Conservation (phyloP, 805 yeast genomes). For the Yamadazyma tumulicola region DNA sequence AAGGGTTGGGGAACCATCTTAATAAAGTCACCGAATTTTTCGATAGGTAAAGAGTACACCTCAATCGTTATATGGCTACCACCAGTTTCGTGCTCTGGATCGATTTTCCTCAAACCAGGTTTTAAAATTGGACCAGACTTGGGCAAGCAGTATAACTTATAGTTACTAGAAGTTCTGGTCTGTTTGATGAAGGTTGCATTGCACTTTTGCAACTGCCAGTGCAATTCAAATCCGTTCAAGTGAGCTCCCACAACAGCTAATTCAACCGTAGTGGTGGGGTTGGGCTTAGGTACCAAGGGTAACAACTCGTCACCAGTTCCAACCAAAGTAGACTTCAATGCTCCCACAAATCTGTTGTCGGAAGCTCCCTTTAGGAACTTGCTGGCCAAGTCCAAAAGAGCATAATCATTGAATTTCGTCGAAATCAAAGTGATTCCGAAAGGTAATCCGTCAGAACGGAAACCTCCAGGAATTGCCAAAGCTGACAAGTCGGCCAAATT, state of each 20-base stretch:
- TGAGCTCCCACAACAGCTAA: conserved; percentile 98
- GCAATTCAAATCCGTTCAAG: conserved; percentile 78
- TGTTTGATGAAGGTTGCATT: conserved; percentile 66
- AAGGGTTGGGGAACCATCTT: conserved; percentile 90
- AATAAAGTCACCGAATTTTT: conserved; percentile 77
- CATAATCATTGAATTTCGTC: conserved; percentile 81
- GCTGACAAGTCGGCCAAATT: conserved; percentile 93
- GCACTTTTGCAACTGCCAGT: conserved; percentile 89
- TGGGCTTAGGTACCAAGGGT: conserved; percentile 42
- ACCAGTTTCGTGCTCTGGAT: conserved; percentile 17
- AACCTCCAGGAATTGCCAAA: conserved; percentile 87
- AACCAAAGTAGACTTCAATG: conserved; percentile 34
- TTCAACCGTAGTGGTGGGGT: conserved; percentile 45
- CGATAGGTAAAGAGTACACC: conserved; percentile 77
- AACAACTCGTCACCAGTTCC: conserved; percentile 44
- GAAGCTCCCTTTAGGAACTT: conserved; percentile 55
- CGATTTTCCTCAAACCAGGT: conserved; percentile 82
- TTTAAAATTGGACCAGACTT: conserved; percentile 76
- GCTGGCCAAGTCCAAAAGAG: conserved; percentile 78
- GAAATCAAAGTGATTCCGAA: conserved; percentile 86
- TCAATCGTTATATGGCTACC: conserved; percentile 73
- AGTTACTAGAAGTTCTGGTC: conserved; percentile 67
- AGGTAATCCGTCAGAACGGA: conserved; percentile 79
- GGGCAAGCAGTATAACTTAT: conserved; percentile 80
- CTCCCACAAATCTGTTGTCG: conserved; percentile 56